These are phyloP conservation scores for Alliaria petiolata DNA, from an alignment of 345 rosid species.

Conservation along the genomic window DNA sequence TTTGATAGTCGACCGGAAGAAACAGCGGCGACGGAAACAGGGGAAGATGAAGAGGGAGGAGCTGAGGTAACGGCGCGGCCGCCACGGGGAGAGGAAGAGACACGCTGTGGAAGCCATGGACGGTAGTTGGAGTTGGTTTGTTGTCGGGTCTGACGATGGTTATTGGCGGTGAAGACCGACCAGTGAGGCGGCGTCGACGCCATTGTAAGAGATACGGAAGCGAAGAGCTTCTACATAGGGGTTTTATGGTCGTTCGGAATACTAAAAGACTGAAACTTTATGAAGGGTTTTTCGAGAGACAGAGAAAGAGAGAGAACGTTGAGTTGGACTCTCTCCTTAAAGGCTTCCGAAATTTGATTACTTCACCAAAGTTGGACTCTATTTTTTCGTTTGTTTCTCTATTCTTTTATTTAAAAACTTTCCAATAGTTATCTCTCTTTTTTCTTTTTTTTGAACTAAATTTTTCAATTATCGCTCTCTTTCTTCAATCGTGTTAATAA, in stretches of 20 bases:
- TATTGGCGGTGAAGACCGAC: conserved; percentile 40
- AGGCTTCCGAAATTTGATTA: not conserved
- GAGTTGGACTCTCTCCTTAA: not conserved
- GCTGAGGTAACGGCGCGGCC: conserved; percentile 27
- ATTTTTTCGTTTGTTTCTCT: not conserved
- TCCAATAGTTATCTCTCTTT: no score
- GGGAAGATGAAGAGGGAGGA: conserved; percentile 11
- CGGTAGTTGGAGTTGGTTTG: conserved; percentile 31
- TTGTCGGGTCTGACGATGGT: conserved; percentile 48
- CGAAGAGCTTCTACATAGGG: conserved; percentile 10
- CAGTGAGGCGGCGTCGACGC: conserved; percentile 96
- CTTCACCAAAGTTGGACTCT: not conserved
- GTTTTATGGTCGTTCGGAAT: not conserved
- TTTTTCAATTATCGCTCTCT: no score
- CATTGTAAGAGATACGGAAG: conserved; percentile 37
- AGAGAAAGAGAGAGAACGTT: not conserved
- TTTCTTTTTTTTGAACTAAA: no score
- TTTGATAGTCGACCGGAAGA: conserved; percentile 28
- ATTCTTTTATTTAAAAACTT: not conserved
- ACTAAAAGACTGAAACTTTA: not conserved
- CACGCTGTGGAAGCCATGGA: conserved; percentile 41
- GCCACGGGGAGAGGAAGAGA: conserved; percentile 48
- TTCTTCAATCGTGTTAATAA: no score
- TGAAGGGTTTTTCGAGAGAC: not conserved
- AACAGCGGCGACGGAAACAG: not conserved